Percentiles rank a stretch among this genome's conserved stretches.
Conservation (phyloP, 1,139 yeast species). For the Geotrichum restrictum region DNA sequence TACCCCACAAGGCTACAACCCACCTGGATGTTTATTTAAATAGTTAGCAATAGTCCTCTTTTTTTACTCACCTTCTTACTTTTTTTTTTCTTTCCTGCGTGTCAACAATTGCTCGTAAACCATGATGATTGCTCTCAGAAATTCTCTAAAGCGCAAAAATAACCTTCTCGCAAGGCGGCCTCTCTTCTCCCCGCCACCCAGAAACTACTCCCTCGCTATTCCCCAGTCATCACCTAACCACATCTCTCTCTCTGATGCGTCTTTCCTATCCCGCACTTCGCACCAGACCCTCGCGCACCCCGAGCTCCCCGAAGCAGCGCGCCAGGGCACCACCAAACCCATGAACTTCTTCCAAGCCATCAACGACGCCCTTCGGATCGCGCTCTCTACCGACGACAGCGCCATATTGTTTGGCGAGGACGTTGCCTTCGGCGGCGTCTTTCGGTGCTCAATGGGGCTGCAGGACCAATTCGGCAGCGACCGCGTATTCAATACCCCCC, state of each 20-base stretch:
- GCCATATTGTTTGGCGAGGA: constrained; percentile 40
- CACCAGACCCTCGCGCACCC: constrained; percentile 26
- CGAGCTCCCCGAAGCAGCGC: constrained; percentile 23
- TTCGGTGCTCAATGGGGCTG: constrained; percentile 40
- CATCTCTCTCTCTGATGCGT: constrained; percentile 31
- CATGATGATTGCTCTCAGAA: not conserved
- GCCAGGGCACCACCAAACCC: constrained; percentile 22
- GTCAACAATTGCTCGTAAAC: too few species aligned
- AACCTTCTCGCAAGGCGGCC: not conserved
- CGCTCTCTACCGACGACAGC: constrained; percentile 37
- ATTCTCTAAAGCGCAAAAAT: too few species aligned
- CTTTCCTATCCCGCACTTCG: constrained; percentile 29
- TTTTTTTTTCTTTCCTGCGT: not conserved
- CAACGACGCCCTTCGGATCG: constrained; percentile 38
- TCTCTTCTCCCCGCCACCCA: not conserved
- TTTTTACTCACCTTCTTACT: not conserved
- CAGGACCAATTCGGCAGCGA: constrained; percentile 39
- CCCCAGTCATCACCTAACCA: constrained; percentile 27
- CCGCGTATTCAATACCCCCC: constrained; percentile 40
- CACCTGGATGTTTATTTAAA: not conserved
- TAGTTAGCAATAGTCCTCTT: not conserved
- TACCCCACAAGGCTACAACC: constrained; percentile 5
- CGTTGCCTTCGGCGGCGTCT: constrained; percentile 42
- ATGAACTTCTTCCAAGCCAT: constrained; percentile 38
- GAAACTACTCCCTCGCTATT: constrained; percentile 19